These are phyloP conservation scores for Pseudogymnoascus destructans DNA, from an alignment of 2,329 filamentous ascomycete species.

Conservation along the genomic window DNA sequence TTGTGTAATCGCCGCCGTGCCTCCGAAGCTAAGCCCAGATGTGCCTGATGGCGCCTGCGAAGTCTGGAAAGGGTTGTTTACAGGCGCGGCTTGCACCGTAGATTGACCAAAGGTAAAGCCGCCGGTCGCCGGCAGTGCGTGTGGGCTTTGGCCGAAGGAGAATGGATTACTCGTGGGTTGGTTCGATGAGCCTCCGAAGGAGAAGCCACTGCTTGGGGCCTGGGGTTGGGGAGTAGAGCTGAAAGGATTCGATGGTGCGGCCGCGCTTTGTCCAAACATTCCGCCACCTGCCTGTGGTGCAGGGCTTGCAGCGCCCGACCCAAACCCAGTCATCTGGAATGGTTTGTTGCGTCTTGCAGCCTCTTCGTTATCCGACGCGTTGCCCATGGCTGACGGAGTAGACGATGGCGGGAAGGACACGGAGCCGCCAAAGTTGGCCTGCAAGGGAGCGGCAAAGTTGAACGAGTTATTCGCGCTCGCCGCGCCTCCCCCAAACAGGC, in stretches of 20 bases:
- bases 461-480: conserved; percentile 19
- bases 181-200: background rate
- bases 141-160: background rate
- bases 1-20: background rate
- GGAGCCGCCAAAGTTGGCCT: conserved; percentile 9
- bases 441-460: conserved; percentile 18
- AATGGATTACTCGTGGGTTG: conserved; percentile 5
- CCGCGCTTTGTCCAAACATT: conserved; percentile 8
- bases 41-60: background rate
- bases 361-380: conserved; percentile 11
- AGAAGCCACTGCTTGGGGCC: conserved; percentile 4
- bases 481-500: conserved; percentile 23
- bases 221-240: background rate
- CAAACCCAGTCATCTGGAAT: conserved; percentile 6
- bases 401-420: conserved; percentile 11
- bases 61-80: background rate
- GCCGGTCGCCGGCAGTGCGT: background rate
- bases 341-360: conserved; percentile 11
- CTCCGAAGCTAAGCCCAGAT: background rate
- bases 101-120: conserved; percentile 2
- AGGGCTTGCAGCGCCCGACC: background rate
- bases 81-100: background rate
- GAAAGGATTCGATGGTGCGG: conserved; percentile 9
- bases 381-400: background rate
- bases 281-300: background rate